A percentile compares a stretch with the other conserved stretches of the same genome.
phyloP scores from a whole-genome alignment of 2,329 filamentous ascomycete species.

The Aspergillus awamori region DNA sequence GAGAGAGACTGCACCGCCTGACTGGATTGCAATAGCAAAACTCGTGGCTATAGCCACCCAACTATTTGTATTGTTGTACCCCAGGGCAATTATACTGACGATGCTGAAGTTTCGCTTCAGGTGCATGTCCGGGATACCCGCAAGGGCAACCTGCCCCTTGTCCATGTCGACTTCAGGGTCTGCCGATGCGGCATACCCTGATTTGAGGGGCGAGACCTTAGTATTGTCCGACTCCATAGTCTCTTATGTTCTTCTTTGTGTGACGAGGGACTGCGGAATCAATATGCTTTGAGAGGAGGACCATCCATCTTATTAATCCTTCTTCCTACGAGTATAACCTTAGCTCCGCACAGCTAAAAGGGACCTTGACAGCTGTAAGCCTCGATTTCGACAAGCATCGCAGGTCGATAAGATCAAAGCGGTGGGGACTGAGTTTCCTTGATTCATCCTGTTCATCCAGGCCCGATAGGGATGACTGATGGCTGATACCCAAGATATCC shows the following conservation, averaged over 20 bases:
- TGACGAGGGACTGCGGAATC: not conserved
- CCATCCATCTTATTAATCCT: not conserved
- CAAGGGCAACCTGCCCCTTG: slow-evolving; percentile 24
- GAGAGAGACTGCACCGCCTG: slow-evolving; percentile 25
- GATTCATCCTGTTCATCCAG: slow-evolving; percentile 5
- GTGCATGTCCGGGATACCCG: slow-evolving; percentile 22
- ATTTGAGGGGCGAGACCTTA: slow-evolving; percentile 11
- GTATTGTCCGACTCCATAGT: slow-evolving; percentile 17
- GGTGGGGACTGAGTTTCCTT: slow-evolving; percentile 6
- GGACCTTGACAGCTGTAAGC: not conserved
- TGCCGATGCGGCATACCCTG: slow-evolving; percentile 7
- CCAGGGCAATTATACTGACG: slow-evolving; percentile 28
- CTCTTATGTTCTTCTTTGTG: not conserved
- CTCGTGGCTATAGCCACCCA: slow-evolving; percentile 30
- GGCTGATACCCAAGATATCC: slow-evolving; percentile 16
- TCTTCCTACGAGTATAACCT: not conserved
- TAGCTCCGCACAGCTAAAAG: not conserved
- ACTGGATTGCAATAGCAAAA: slow-evolving; percentile 30
- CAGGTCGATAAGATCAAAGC: not conserved
- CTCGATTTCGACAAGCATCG: not conserved
- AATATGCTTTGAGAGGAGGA: not conserved
- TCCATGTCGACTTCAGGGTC: slow-evolving; percentile 21
- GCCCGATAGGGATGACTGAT: slow-evolving; percentile 4
- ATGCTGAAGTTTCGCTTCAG: slow-evolving; percentile 30
- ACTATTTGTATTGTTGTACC: slow-evolving; percentile 31